Evolutionary conservation across 345 rosid genomes (phyloP).

Genomic region (Eucalyptus coolabah): DNA sequence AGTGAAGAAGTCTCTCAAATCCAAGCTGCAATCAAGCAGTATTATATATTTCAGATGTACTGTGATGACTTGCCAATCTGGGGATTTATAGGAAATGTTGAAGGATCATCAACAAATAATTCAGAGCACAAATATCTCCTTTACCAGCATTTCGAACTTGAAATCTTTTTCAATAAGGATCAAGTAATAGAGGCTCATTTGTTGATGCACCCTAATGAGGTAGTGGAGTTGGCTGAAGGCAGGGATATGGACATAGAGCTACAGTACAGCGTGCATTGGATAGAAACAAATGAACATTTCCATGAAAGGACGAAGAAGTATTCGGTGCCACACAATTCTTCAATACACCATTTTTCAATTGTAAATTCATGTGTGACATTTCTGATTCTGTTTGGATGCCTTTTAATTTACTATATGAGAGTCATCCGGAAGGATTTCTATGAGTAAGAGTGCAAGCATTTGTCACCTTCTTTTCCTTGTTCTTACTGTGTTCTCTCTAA

Average conservation of each 20-base stretch:
- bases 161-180: slow-evolving; percentile 61
- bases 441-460: slow-evolving; percentile 34
- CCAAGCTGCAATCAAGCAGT: slow-evolving; percentile 47
- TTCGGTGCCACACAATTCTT: slow-evolving; percentile 55
- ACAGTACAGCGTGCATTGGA: slow-evolving; percentile 80
- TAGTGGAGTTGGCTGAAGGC: slow-evolving; percentile 65
- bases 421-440: slow-evolving; percentile 82
- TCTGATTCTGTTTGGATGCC: slow-evolving; percentile 73
- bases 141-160: slow-evolving; percentile 66
- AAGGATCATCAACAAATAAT: slow-evolving; percentile 48
- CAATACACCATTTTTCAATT: slow-evolving; percentile 82
- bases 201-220: slow-evolving; percentile 49
- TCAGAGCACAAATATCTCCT: slow-evolving; percentile 48
- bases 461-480: not conserved
- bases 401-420: slow-evolving; percentile 75
- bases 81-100: slow-evolving; percentile 80
- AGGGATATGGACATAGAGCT: slow-evolving; percentile 72
- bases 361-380: slow-evolving; percentile 79
- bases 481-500: not conserved
- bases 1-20: slow-evolving; percentile 47
- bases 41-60: slow-evolving; percentile 78
- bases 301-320: slow-evolving; percentile 84
- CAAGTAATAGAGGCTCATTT: slow-evolving; percentile 54
- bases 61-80: slow-evolving; percentile 82
- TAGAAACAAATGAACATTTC: slow-evolving; percentile 58